Evolutionary conservation across 2,329 filamentous ascomycete species (phyloP).

Genomic region (Leptodontidium sp.): DNA sequence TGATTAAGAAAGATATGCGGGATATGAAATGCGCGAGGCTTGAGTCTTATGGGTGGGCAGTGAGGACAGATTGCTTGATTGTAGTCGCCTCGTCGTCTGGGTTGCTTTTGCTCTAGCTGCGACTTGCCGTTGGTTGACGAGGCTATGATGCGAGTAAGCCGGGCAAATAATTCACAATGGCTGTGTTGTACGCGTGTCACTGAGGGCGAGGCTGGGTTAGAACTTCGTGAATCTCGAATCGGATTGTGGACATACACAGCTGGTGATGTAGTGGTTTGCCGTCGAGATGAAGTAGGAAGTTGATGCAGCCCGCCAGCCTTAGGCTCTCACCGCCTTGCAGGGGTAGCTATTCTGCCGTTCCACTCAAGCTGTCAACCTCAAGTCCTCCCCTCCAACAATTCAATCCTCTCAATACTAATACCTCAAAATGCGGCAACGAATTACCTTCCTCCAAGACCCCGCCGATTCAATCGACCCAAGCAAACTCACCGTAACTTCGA

Average conservation of each 20-base stretch:
- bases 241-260: not conserved
- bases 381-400: slow-evolving; percentile 3
- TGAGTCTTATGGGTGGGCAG: slow-evolving; percentile 12
- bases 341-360: slow-evolving; percentile 31
- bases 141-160: slow-evolving; percentile 3
- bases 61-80: slow-evolving; percentile 37
- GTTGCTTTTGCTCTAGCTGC: not conserved
- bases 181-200: not conserved
- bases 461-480: slow-evolving; percentile 70
- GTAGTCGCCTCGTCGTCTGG: not conserved
- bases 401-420: slow-evolving; percentile 7
- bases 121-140: not conserved
- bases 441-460: slow-evolving; percentile 79
- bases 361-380: slow-evolving; percentile 10
- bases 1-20: not conserved
- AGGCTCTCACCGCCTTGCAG: slow-evolving; percentile 26
- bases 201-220: not conserved
- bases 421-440: slow-evolving; percentile 73
- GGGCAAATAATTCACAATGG: not conserved
- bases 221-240: not conserved
- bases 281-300: not conserved
- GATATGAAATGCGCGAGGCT: not conserved
- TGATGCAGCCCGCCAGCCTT: slow-evolving; percentile 15
- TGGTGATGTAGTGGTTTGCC: not conserved
- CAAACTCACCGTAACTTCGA: slow-evolving; percentile 64